Evolutionary conservation across 2,329 filamentous ascomycete species (phyloP), one percentile per base, ranked within the genome.

Genomic region (Sphaerulina musiva): DNA sequence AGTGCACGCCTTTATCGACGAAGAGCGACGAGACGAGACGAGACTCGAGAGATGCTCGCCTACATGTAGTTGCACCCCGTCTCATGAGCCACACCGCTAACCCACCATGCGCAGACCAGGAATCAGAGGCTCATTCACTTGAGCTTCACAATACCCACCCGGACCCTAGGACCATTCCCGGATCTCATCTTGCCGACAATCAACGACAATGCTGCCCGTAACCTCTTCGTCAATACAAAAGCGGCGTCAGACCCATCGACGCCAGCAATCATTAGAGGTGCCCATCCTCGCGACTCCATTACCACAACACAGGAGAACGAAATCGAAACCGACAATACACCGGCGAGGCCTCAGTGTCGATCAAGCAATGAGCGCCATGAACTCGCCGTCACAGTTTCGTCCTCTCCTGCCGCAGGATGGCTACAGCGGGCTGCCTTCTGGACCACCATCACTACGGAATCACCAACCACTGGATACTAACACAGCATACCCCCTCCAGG

Each of bases 301-400:
- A 75, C 81, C 84, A 70, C 73, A 47, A 56, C 72, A 76, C 75
- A 71, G 77, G 76, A 70, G 63, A 62, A 64, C 66, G 67, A 60
- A 63, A 60, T 54, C 57, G 46, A 60, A 60, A 52, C 72, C 71
- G 64, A 76, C 78, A 70, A 88, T 45, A 17, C 54, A 95, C 74
- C 85, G 89, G 73, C 81, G 89, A 71, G 91, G 90, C 68, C 83
- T 91, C 75, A 93, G 87, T 75, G 79, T 95, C 66, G 89, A 95
- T 74, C 86, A 82, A 82, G 60, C 58, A 41, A 53, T 66, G 53
- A 59, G 50, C 49, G 51, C 56, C 29, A 55, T 62, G 43, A 50
- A 53, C 43, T 59, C 63, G 53, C 55, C 64, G 40, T 57, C 58
- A 42, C 63, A 62, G 58, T 69, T 69, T 74, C 78, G 79, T 73